Base-by-base conservation (phyloP, 169 alveolate species). In the Plasmodium berghei region DNA sequence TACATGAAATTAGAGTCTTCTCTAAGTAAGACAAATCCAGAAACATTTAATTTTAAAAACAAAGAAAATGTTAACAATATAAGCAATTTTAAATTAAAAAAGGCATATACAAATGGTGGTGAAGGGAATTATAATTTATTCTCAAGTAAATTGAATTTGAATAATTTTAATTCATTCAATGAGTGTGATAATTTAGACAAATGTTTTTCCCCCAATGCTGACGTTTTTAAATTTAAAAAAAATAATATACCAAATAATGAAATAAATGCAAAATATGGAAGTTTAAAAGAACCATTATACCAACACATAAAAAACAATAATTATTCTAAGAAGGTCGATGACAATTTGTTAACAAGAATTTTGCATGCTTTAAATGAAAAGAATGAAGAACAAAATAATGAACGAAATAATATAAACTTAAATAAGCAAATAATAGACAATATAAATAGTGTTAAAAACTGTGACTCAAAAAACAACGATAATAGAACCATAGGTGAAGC, bases 91-190 rank as follows among this genome's bases (percentile, higher is more conserved):
- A 69, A 70, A 48, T 59, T 80, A 48, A 80, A 80, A 59, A 80
- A 80, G 34, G 56, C 90, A 5, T 22, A 34, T 28, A 66, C 90
- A 59, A 54, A 55, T 42, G 40, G 12, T 34, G 69, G 10, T 56
- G 45, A 34, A n/a, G 48, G 16, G 20, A 28, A 62, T 18, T 28
- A 61, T 20, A 74, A 83, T 48, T 6, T 83, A 18, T 83, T 67
- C 34, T 49, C 45, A 55, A 67, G 52, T n/a, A 69, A 58, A 61
- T n/a, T 46, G n/a, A 59, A 20, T 26, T 56, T 66, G 10, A 52
- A 83, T 46, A 14, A 66, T 9, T 83, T 66, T 67, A 48, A 72
- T 8, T 67, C 90, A 54, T 83, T 83, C 69, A 83, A 67, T 42
- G 49, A 46, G 20, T 67, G 45, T 28, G 66, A 59, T 34, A 3